phyloP scores from a whole-genome alignment of 441 rosid genomes.

The Populus hybrid region DNA sequence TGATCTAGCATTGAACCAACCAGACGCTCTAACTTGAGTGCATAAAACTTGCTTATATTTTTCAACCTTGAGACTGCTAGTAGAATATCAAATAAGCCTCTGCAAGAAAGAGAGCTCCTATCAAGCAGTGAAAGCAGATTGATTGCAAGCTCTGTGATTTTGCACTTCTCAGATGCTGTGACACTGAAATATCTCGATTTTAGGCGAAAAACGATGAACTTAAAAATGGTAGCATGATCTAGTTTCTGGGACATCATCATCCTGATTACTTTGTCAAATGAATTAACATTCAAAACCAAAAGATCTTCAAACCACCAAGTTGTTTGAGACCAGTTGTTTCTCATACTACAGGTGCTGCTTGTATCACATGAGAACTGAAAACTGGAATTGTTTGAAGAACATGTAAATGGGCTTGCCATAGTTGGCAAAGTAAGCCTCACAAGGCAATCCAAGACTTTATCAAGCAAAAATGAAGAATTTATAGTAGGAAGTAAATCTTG shows the following conservation, averaged over 20 bases:
- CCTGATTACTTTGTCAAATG: constrained; percentile 30
- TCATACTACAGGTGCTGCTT: constrained; percentile 29
- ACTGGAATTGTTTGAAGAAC: constrained; percentile 34
- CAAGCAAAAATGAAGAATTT: constrained; percentile 27
- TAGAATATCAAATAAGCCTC: constrained; percentile 34
- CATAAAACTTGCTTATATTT: constrained; percentile 16
- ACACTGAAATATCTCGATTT: constrained; percentile 26
- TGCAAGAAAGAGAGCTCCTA: constrained; percentile 36
- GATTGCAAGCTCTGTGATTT: constrained; percentile 27
- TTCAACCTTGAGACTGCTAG: constrained; percentile 29
- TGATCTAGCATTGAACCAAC: constrained; percentile 48
- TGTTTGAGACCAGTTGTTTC: constrained; percentile 16
- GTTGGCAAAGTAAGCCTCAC: constrained; percentile 30
- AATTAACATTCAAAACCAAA: constrained; percentile 30
- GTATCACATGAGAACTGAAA: constrained; percentile 31
- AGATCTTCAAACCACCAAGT: constrained; percentile 56
- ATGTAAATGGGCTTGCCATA: constrained; percentile 30
- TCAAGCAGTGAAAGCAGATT: constrained; percentile 37
- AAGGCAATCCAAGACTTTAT: constrained; percentile 33
- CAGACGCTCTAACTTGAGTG: constrained; percentile 33
- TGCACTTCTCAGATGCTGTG: constrained; percentile 27
- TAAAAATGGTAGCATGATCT: constrained; percentile 31
- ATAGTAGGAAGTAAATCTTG: constrained; percentile 30
- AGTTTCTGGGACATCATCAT: constrained; percentile 28
- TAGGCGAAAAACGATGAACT: constrained; percentile 42